phyloP scores from a whole-genome alignment of 2,329 filamentous ascomycete genomes.

The Fusarium virguliforme region DNA sequence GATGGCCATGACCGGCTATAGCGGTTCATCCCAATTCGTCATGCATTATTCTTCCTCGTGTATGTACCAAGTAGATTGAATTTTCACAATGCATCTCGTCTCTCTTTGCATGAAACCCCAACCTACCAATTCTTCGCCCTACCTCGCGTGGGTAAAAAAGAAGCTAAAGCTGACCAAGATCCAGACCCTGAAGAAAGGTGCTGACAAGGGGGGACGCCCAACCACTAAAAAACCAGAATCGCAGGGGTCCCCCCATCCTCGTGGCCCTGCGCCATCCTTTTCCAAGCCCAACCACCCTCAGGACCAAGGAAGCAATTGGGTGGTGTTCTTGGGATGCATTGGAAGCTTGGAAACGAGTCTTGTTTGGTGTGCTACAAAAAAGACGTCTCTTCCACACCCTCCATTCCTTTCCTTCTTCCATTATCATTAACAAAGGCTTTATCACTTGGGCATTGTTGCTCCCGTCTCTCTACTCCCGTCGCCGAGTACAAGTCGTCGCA shows the following conservation, averaged over 20 bases:
- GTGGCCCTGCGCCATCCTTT: conserved; percentile 45
- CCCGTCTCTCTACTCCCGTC: neutral
- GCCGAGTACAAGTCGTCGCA: conserved; percentile 24
- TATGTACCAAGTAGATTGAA: neutral
- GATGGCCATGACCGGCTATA: neutral
- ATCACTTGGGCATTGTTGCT: conserved; percentile 14
- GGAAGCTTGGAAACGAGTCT: conserved; percentile 20
- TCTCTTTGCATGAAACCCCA: conserved; percentile 8
- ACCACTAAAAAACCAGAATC: conserved; percentile 34
- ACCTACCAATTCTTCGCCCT: conserved; percentile 2
- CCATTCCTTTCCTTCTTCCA: conserved; percentile 2
- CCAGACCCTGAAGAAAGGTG: neutral
- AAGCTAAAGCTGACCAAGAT: conserved; percentile 6
- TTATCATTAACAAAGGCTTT: conserved; percentile 20
- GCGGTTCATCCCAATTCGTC: conserved; percentile 2
- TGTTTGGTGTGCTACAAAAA: conserved; percentile 38
- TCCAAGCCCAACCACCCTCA: conserved; percentile 43
- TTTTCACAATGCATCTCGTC: neutral
- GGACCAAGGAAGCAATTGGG: conserved; percentile 24
- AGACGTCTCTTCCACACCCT: conserved; percentile 34
- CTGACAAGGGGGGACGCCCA: conserved; percentile 22
- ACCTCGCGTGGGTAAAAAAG: conserved; percentile 3
- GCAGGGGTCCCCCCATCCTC: conserved; percentile 39
- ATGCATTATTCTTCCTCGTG: neutral
- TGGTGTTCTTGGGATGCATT: neutral